A percentile compares a stretch with the other conserved stretches of the same genome.
These are phyloP conservation scores for Phytophthora sp. DNA, from an alignment of 352 stramenopile genomes.

Conservation along the genomic window DNA sequence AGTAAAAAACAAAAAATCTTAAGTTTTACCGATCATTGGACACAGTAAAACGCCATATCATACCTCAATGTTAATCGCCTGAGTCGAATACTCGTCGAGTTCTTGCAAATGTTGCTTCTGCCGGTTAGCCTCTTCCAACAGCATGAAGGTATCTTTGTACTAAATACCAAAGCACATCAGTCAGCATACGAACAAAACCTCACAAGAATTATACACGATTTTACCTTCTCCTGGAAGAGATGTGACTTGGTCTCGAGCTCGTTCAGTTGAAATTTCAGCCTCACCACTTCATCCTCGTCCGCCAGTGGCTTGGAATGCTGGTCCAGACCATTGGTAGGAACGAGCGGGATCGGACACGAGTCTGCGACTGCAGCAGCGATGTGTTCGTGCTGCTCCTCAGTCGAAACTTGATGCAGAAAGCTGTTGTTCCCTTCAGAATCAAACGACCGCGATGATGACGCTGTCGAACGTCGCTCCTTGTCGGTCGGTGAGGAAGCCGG, in stretches of 20 bases:
- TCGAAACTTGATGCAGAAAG: conserved; percentile 35
- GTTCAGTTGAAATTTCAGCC: conserved; percentile 51
- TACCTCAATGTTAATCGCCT: conserved; percentile 77
- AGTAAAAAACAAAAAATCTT: too few relatives aligned
- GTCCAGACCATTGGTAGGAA: conserved; percentile 20
- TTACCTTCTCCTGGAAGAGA: conserved; percentile 60
- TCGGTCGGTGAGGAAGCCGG: conserved; percentile 38
- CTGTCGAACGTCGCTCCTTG: conserved; percentile 48
- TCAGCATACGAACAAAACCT: conserved; percentile 2
- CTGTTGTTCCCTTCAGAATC: conserved; percentile 45
- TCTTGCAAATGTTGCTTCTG: conserved; percentile 68
- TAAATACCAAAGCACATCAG: conserved; percentile 21
- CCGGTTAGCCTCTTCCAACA: conserved; percentile 57
- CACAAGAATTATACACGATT: background rate
- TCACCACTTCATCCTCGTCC: conserved; percentile 50
- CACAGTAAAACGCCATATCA: too few relatives aligned
- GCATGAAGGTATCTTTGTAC: conserved; percentile 61
- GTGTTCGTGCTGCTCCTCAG: conserved; percentile 44
- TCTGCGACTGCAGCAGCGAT: conserved; percentile 52
- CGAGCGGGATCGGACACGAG: conserved; percentile 50
- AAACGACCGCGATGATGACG: conserved; percentile 45
- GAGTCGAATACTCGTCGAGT: conserved; percentile 43
- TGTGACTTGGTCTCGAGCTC: conserved; percentile 52
- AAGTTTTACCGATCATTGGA: too few relatives aligned
- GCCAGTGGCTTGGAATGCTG: conserved; percentile 35